Evolutionary conservation across 2,329 filamentous ascomycete genomes (phyloP), one percentile per base, ranked within the genome.

Genomic region (Hymenoscyphus occultus): DNA sequence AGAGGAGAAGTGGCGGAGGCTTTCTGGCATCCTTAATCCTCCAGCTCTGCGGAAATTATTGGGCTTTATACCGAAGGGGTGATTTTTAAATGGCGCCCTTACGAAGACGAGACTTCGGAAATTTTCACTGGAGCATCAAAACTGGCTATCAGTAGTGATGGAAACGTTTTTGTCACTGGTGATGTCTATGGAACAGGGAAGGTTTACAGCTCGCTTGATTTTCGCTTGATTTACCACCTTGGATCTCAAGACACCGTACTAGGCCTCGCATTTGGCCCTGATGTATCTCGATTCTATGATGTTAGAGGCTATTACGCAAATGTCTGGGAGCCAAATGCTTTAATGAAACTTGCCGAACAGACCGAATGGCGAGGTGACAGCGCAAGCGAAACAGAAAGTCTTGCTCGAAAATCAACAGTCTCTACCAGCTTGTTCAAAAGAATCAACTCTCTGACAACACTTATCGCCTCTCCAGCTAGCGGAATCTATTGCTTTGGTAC

Each of bases 1-100:
- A 66, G 19, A 51, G 71, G 71, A 16, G 74, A 75, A 61, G 69
- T 74, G 1, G 67, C 70, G 14, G 62, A 71, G n/a, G 56, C 69
- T 14, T 64, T 66, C 10, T 77, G 74, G 75, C 72, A 75, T 64
- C 75, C 22, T 22, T 22, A 22, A 22, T 22, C 76, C 1, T 62
- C 71, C 13, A 65, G 39, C 6, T 22, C 22, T 22, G 69, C 69
- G 9, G 70, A 76, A 59, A 51, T 79, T 4, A 57, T 78, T 7
- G 77, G 77, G 3, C 45, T 77, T 6, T 73, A 75, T 59, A 69
- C 71, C 16, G 75, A 74, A 61, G 77, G 76, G 0, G 54, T 69
- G 7, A 58, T 80, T 3, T 78, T 79, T 65, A 77, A 75, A 67
- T 78, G 76, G 77, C 64, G 73, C 58, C 74, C 74, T 6, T 71